A percentile compares a stretch with the other conserved stretches of the same genome.
Conservation (phyloP, 1,139 yeast species). For the Kodamaea ohmeri region DNA sequence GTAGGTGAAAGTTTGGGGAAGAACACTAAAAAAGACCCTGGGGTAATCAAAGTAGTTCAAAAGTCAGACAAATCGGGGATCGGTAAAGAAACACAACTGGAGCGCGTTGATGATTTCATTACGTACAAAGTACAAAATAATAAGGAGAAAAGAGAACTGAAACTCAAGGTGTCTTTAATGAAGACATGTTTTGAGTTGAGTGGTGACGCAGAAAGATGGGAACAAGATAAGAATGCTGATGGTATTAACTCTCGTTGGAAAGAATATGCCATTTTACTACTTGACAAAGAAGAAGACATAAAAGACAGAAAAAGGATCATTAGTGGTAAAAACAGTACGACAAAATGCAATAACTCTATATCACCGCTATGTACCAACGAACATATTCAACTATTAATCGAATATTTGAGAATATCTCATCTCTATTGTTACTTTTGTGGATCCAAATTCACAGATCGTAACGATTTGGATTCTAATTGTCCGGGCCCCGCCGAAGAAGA, state of each 20-base stretch:
- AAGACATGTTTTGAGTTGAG: constrained; percentile 28
- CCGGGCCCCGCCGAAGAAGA: constrained; percentile 46
- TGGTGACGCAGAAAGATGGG: constrained; percentile 23
- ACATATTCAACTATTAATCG: constrained; percentile 16
- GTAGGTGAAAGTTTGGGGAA: constrained; percentile 44
- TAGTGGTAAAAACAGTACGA: neutral
- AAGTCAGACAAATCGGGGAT: constrained; percentile 16
- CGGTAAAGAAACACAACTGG: constrained; percentile 10
- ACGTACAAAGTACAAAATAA: neutral
- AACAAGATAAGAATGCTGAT: constrained; percentile 9
- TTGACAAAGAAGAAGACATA: constrained; percentile 6
- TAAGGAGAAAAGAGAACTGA: neutral
- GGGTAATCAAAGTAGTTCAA: constrained; percentile 9
- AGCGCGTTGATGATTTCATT: neutral
- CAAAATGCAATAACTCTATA: neutral
- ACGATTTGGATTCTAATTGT: constrained; percentile 40
- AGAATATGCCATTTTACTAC: constrained; percentile 15
- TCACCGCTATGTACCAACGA: constrained; percentile 2
- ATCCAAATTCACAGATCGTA: constrained; percentile 26
- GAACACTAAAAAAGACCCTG: constrained; percentile 10
- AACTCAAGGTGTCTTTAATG: constrained; percentile 14
- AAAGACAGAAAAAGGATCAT: neutral
- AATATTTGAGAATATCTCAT: constrained; percentile 34
- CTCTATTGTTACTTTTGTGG: constrained; percentile 53
- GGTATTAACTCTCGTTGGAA: constrained; percentile 26